Conservation (phyloP, 139 green algal genomes). For the Coelastrella sp. region DNA sequence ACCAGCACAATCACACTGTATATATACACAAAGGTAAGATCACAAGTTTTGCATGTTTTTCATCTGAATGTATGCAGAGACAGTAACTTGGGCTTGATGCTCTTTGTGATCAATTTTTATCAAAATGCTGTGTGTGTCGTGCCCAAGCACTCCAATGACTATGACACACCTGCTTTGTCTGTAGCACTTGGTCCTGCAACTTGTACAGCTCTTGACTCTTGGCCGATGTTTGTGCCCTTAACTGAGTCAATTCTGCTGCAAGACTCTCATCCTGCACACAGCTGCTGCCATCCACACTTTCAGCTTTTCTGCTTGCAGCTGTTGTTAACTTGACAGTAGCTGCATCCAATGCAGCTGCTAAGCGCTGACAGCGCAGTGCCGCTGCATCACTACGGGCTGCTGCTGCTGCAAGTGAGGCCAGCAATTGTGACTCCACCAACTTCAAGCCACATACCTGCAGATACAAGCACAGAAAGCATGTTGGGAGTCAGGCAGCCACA, state of each 20-base stretch:
- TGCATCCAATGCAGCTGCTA: constrained; percentile 42
- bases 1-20: too few relatives aligned
- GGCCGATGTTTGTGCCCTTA: constrained; percentile 38
- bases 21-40: too few relatives aligned
- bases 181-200: constrained; percentile 53
- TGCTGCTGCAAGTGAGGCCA: constrained; percentile 59
- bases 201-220: not conserved
- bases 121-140: too few relatives aligned
- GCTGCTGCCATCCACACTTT: not conserved
- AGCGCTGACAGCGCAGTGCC: constrained; percentile 50
- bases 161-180: constrained; percentile 54
- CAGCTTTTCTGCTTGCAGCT: not conserved
- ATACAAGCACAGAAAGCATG: too few relatives aligned
- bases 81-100: too few relatives aligned
- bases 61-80: too few relatives aligned
- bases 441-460: constrained; percentile 74
- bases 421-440: constrained; percentile 64
- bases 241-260: not conserved
- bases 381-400: constrained; percentile 58
- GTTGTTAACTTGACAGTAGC: not conserved
- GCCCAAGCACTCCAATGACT: too few relatives aligned
- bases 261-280: not conserved
- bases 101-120: too few relatives aligned
- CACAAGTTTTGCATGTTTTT: too few relatives aligned
- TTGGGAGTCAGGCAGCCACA: not conserved